Base-by-base conservation (phyloP, 352 stramenopile species). In the Globisporangium okanoganense region DNA sequence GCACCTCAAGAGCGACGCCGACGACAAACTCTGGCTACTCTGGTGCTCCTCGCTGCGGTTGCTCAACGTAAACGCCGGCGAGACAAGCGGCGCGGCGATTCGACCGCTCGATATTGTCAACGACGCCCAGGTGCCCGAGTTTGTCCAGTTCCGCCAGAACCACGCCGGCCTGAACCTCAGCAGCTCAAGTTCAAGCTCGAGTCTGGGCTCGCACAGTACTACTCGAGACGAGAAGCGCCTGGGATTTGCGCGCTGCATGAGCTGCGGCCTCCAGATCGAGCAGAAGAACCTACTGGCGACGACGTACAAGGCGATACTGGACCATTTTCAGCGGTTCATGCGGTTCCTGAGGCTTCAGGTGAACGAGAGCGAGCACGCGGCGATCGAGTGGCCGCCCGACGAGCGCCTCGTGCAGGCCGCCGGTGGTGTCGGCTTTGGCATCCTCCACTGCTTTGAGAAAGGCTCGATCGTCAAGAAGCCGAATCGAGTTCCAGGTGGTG, bases 1-100 rank as follows among this genome's bases (percentile, higher is more conserved):
- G 6, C 96, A 98, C 64, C 94, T 99, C 61, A 98, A 98, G 69
- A 81, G 94, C 13, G 95, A 99, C 64, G 80, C 90, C 0, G 84
- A 96, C 24, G 95, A 98, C 70, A 87, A 87, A 9, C 69, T 99
- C 0, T 98, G 95, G 94, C 69, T 99, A 36, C 82, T 98, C 14
- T 98, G 94, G 90, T 96, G 84, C 62, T 97, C 88, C 25, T 98
- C 94, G 8, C 77, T 98, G 27, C 84, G 94, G 29, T 76, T 97
- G 3, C 62, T 81, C 9, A 75, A 64, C 45, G 60, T 69, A 56
- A 79, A 62, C 35, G 56, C 29, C 3, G 38, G 20, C 4, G 56
- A 64, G 40, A 22, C 40, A 10, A 35, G 40, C 13, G 27, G 40
- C 13, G 27, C 47, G 27, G 18, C 56, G 10, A 71, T 71, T 18